A percentile compares a stretch with the other conserved stretches of the same genome.
Conservation (phyloP, 192 early-diverging fungal genomes). For the Geosiphon pyriformis region DNA sequence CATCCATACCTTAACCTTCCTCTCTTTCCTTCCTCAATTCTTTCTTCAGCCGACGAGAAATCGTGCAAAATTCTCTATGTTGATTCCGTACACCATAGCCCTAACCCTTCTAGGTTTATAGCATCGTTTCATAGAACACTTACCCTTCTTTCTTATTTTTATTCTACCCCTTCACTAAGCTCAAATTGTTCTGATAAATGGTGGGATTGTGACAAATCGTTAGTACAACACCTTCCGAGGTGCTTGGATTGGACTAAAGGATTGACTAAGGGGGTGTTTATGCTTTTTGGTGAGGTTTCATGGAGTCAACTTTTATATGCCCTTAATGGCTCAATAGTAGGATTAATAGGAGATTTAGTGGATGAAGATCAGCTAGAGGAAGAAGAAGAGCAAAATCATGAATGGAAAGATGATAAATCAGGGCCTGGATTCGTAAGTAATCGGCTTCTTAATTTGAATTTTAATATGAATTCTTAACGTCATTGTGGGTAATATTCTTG, state of each 20-base stretch:
- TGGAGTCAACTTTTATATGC: constrained; percentile 73
- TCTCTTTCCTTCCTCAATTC: constrained; percentile 35
- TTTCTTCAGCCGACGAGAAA: constrained; percentile 21
- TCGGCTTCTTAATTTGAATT: too few species aligned
- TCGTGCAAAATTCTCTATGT: constrained; percentile 23
- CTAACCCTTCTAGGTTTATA: constrained; percentile 13
- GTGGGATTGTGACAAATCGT: constrained; percentile 54
- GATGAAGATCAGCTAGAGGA: background rate
- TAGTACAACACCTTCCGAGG: constrained; percentile 54
- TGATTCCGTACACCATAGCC: constrained; percentile 18
- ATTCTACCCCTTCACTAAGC: constrained; percentile 28
- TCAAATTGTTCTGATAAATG: constrained; percentile 5
- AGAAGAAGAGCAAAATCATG: background rate
- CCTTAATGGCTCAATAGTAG: constrained; percentile 82
- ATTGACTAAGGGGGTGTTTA: constrained; percentile 52
- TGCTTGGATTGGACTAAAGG: constrained; percentile 53
- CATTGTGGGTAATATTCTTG: too few species aligned
- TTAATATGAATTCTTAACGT: too few species aligned
- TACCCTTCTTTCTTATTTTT: constrained; percentile 65
- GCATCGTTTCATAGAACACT: constrained; percentile 64
- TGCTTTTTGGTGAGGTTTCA: constrained; percentile 71
- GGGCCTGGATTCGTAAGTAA: too few species aligned
- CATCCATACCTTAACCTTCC: constrained; percentile 38
- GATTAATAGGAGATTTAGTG: constrained; percentile 54
- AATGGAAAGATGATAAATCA: too few species aligned